Conservation (phyloP, 1,284 basidiomycete genomes). For the Heterobasidion occidentale region DNA sequence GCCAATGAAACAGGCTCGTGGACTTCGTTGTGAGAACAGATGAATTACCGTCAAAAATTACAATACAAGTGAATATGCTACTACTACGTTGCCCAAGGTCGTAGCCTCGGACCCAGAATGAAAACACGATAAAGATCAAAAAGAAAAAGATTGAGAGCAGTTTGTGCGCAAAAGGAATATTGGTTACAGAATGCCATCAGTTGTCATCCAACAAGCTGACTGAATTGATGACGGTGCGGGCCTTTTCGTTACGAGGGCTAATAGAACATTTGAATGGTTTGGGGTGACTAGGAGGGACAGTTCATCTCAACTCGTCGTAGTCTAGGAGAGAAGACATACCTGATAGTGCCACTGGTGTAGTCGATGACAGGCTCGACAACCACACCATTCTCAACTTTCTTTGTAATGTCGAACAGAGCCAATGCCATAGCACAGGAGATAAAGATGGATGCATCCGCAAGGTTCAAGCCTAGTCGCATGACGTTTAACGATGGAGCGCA, state of each 20-base stretch:
- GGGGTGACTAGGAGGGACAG: neutral
- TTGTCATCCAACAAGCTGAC: neutral
- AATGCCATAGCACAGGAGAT: slow-evolving; percentile 15
- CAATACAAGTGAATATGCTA: no score
- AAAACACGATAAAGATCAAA: no score
- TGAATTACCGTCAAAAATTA: no score
- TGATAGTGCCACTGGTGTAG: neutral
- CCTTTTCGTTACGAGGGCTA: neutral
- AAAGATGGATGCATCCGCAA: slow-evolving; percentile 14
- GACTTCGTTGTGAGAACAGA: no score
- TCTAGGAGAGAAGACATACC: neutral
- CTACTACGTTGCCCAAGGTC: no score
- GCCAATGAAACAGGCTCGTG: no score
- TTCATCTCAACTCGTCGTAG: neutral
- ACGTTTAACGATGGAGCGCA: neutral
- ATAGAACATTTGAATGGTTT: slow-evolving; percentile 1
- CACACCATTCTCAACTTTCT: neutral
- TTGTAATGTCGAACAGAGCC: slow-evolving; percentile 13
- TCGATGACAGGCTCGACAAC: neutral
- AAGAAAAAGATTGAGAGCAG: no score
- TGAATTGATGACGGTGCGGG: neutral
- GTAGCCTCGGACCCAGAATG: no score
- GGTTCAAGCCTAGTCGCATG: neutral
- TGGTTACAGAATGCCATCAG: neutral
- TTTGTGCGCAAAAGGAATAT: no score